These are phyloP conservation scores for Guadua angustifolia DNA, from an alignment of 176 grass and related monocot species.

Conservation along the genomic window DNA sequence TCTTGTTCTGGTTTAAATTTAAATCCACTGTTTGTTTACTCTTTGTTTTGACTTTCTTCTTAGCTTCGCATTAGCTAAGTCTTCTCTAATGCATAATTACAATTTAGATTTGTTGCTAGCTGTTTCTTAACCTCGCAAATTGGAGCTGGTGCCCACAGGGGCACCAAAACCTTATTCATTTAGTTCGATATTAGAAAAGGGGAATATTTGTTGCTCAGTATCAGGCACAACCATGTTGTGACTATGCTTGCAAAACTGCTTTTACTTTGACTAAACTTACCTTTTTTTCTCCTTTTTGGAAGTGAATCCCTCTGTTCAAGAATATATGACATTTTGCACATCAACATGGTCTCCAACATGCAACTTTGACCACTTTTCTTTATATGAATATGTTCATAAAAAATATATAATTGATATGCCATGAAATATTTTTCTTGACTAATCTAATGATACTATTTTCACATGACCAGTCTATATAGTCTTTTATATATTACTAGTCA, in stretches of 20 bases:
- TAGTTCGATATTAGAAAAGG: constrained; percentile 26
- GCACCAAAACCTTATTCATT: neutral
- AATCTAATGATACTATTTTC: no score
- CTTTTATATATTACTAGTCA: no score
- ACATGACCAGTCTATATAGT: no score
- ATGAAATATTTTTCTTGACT: no score
- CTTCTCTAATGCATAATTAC: constrained; percentile 20
- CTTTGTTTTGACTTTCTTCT: constrained; percentile 49
- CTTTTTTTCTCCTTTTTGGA: constrained; percentile 26
- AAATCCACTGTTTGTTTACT: constrained; percentile 8
- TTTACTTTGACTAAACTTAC: constrained; percentile 24
- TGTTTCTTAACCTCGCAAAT: constrained; percentile 23
- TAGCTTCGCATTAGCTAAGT: neutral
- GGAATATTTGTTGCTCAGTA: constrained; percentile 10
- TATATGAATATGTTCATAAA: no score
- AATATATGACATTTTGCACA: no score
- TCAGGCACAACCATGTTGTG: neutral
- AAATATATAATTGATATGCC: no score
- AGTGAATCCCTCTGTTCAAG: neutral
- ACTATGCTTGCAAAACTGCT: constrained; percentile 20
- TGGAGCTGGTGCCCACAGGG: neutral
- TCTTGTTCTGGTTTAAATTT: constrained; percentile 12
- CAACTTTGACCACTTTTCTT: no score
- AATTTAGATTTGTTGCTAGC: constrained; percentile 17
- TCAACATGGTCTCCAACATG: no score